phyloP scores from a whole-genome alignment of 1,139 yeast species.

The Wickerhamomyces sp. region DNA sequence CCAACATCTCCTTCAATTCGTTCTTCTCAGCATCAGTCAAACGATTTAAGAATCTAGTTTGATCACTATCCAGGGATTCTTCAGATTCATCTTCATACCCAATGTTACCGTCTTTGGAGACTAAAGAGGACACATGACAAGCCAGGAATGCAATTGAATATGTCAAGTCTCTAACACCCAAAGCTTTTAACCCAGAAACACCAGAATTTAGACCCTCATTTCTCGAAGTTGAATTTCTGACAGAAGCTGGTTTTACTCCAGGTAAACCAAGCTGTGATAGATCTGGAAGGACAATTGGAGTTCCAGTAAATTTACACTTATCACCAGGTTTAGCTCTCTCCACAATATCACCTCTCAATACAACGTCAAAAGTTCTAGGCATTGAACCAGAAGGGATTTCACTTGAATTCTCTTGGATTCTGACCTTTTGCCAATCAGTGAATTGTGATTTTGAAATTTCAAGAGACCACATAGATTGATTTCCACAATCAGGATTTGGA shows the following conservation, averaged over 20 bases:
- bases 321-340: slow-evolving; percentile 98
- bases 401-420: slow-evolving; percentile 91
- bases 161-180: slow-evolving; percentile 90
- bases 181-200: slow-evolving; percentile 75
- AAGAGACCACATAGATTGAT: slow-evolving; percentile 81
- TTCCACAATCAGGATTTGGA: slow-evolving; percentile 80
- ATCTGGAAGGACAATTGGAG: slow-evolving; percentile 94
- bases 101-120: slow-evolving; percentile 41
- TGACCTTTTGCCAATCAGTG: slow-evolving; percentile 94
- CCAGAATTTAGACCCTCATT: slow-evolving; percentile 78
- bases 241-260: slow-evolving; percentile 85
- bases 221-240: slow-evolving; percentile 59
- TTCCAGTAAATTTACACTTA: slow-evolving; percentile 90
- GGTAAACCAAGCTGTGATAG: slow-evolving; percentile 94
- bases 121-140: slow-evolving; percentile 68
- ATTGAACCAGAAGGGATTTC: slow-evolving; percentile 98
- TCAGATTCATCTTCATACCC: slow-evolving; percentile 36
- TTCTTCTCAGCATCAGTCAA: slow-evolving; percentile 78
- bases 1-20: slow-evolving; percentile 87
- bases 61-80: slow-evolving; percentile 54
- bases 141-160: slow-evolving; percentile 90
- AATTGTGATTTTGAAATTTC: slow-evolving; percentile 82
- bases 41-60: slow-evolving; percentile 74
- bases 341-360: slow-evolving; percentile 89
- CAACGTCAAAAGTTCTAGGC: slow-evolving; percentile 96